Conservation (phyloP, 768 basidiomycete genomes). For the Cyathus striatus region DNA sequence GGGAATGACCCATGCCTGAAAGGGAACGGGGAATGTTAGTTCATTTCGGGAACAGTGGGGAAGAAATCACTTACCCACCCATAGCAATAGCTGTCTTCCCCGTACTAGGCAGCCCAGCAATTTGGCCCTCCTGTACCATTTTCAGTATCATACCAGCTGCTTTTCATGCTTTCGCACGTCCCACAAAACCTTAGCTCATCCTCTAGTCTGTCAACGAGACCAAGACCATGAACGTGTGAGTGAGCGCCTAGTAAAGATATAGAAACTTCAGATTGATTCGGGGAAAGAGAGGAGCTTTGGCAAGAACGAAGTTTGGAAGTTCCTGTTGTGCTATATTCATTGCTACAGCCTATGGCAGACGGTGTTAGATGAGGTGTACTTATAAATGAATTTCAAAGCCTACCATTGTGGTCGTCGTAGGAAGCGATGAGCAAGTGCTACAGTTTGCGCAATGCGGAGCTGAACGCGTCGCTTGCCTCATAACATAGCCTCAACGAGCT, state of each 20-base stretch:
- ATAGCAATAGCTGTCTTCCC: slow-evolving; percentile 98
- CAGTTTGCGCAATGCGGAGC: too few relatives aligned
- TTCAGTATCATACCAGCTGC: slow-evolving; percentile 96
- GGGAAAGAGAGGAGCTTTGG: not conserved
- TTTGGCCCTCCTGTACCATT: slow-evolving; percentile 96
- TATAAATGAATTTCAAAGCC: too few relatives aligned
- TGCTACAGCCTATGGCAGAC: too few relatives aligned
- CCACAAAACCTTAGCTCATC: slow-evolving; percentile 97
- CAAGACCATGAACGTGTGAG: slow-evolving; percentile 94
- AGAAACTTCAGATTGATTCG: not conserved
- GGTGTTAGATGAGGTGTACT: too few relatives aligned
- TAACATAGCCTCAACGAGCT: too few relatives aligned
- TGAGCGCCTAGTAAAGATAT: slow-evolving; percentile 61
- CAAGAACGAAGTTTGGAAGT: slow-evolving; percentile 76
- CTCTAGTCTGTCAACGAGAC: slow-evolving; percentile 88
- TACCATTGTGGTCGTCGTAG: too few relatives aligned
- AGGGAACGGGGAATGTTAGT: too few relatives aligned
- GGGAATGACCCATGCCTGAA: slow-evolving; percentile 93
- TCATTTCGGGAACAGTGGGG: too few relatives aligned
- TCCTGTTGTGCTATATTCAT: slow-evolving; percentile 73
- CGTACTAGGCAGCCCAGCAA: slow-evolving; percentile 95
- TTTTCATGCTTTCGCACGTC: slow-evolving; percentile 92
- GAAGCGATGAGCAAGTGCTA: too few relatives aligned
- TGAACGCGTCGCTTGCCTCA: too few relatives aligned
- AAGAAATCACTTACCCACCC: slow-evolving; percentile 57